Evolutionary conservation across 805 yeast species (phyloP).

Genomic region (Saccharomycopsis fibuligera): DNA sequence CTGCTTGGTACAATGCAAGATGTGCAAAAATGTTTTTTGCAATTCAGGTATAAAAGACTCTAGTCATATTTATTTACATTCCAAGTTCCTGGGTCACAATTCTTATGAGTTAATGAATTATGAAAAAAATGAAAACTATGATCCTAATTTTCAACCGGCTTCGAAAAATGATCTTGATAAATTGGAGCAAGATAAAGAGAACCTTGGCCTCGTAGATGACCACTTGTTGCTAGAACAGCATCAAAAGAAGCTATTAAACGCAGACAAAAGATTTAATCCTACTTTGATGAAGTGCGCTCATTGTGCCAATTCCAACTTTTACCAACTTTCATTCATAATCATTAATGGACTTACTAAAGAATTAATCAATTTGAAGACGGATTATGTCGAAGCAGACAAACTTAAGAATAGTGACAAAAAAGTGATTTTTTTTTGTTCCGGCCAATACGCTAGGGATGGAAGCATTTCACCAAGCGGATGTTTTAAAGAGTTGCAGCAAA

Average conservation of each 20-base stretch:
- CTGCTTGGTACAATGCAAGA: slow-evolving; percentile 15
- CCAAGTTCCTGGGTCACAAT: slow-evolving; percentile 15
- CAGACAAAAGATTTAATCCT: not conserved
- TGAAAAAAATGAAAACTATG: slow-evolving; percentile 5
- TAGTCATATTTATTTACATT: slow-evolving; percentile 18
- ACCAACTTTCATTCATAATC: slow-evolving; percentile 11
- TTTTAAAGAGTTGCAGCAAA: slow-evolving; percentile 6
- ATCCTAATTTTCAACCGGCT: not conserved
- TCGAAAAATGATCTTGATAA: not conserved
- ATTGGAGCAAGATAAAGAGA: not conserved
- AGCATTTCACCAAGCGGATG: not conserved
- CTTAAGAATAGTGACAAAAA: slow-evolving; percentile 16
- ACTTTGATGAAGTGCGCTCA: slow-evolving; percentile 12
- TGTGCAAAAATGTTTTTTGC: slow-evolving; percentile 17
- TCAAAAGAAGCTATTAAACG: not conserved
- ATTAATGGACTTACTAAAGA: slow-evolving; percentile 16
- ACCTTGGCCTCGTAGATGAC: too few species aligned
- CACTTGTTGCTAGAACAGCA: too few species aligned
- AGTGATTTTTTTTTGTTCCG: slow-evolving; percentile 16
- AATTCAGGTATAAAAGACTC: slow-evolving; percentile 19
- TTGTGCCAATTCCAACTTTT: slow-evolving; percentile 7
- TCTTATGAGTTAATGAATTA: slow-evolving; percentile 16
- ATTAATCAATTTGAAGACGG: slow-evolving; percentile 17
- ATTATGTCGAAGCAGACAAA: slow-evolving; percentile 3
- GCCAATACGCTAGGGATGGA: not conserved